Evolutionary conservation across 331 rosid genomes (phyloP), one percentile per base, ranked within the genome.

Genomic region (Quercus phellos): DNA sequence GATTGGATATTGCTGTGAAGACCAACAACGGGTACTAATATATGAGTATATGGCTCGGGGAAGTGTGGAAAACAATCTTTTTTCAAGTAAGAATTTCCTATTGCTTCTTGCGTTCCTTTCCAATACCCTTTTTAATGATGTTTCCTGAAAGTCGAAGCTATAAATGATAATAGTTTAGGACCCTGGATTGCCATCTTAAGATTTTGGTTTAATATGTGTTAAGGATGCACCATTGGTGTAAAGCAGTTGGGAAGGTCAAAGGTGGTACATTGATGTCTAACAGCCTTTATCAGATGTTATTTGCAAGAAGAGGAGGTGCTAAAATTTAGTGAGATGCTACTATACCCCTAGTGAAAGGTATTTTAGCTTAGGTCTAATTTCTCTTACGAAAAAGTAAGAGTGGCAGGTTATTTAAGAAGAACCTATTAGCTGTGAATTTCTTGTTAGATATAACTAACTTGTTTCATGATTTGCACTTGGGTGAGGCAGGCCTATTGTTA

Each of bases 1-100:
- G 78, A 76, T 95, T 53, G 99, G 99, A 81, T 95, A 95, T 74
- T 95, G 99, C 88, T 95, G 99, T 3, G 98, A 95, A 90, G 94
- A 90, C n/a, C 87, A 93, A 32, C 98, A 95, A 4, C 85, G 99
- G 73, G 97, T 95, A 51, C 88, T 95, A 58, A 85, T 95, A 72
- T 95, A 95, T 51, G 99, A 95, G 90, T 95, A 84, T 75, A 93
- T 95, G 98, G 86, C 90, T 34, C 83, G 93, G 51, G 99, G 99
- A 34, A 95, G 99, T 24, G 99, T 95, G 80, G 99, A 95, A 76
- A 87, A 91, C 86, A 95, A 95, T 73, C 80, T 95, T 55, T 95
- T 95, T 78, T 93, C 99, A 55, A 89, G 99, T 95, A 83, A 84
- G 89, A 77, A 64, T 82, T 75, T 79, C 55, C 38, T 77, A 17